phyloP scores from a whole-genome alignment of 1,139 yeast species.

The Saccharomyces hybrid region DNA sequence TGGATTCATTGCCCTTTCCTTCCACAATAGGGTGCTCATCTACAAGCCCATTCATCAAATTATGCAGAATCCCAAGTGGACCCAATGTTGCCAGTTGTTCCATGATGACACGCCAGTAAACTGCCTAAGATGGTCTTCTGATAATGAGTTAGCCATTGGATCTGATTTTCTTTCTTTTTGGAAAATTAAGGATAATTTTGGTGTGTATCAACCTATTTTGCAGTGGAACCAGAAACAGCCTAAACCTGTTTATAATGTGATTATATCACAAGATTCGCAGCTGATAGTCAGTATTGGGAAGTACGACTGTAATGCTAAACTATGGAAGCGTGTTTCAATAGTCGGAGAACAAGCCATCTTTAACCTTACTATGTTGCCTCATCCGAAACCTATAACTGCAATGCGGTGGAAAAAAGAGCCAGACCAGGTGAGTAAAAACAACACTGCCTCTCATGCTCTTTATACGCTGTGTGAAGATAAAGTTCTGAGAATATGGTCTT shows the following conservation, averaged over 20 bases:
- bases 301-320: slow-evolving; percentile 60
- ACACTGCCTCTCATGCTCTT: slow-evolving; percentile 27
- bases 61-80: slow-evolving; percentile 44
- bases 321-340: slow-evolving; percentile 72
- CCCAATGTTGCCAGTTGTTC: slow-evolving; percentile 33
- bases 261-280: slow-evolving; percentile 57
- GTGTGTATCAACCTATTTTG: slow-evolving; percentile 33
- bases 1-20: slow-evolving; percentile 44
- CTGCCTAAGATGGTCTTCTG: slow-evolving; percentile 60
- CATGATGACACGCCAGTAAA: slow-evolving; percentile 39
- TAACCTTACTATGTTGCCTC: slow-evolving; percentile 63
- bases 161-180: slow-evolving; percentile 49
- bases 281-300: slow-evolving; percentile 57
- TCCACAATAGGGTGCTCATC: slow-evolving; percentile 30
- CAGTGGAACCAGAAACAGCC: slow-evolving; percentile 55
- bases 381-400: slow-evolving; percentile 50
- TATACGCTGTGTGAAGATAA: slow-evolving; percentile 55
- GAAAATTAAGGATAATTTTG: slow-evolving; percentile 43
- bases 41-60: slow-evolving; percentile 37
- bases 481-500: slow-evolving; percentile 63
- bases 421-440: slow-evolving; percentile 33
- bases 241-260: slow-evolving; percentile 46
- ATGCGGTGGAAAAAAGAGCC: slow-evolving; percentile 45
- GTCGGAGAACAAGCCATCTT: slow-evolving; percentile 59
- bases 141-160: slow-evolving; percentile 57